phyloP scores from a whole-genome alignment of 1,284 basidiomycete species.

The Cryptococcus hybrid region DNA sequence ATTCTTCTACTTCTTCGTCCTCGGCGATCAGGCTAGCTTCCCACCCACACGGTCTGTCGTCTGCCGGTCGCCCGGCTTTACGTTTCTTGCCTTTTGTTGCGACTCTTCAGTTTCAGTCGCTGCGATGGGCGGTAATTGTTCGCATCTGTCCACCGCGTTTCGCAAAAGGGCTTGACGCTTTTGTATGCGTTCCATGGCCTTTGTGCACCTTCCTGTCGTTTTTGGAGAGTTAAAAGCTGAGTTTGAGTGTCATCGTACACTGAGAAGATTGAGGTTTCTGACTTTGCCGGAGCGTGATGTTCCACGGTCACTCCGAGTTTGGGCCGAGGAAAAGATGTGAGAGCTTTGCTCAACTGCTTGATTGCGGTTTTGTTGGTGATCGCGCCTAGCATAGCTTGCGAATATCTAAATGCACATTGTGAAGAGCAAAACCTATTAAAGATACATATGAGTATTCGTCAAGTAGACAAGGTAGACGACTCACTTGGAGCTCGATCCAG shows the following conservation, averaged over 20 bases:
- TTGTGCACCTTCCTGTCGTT: constrained; percentile 15
- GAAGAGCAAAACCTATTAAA: constrained; percentile 43
- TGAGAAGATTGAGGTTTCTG: background rate
- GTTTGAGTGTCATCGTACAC: background rate
- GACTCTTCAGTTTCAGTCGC: constrained; percentile 2
- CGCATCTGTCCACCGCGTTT: constrained; percentile 22
- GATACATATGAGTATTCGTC: background rate
- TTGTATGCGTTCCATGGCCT: constrained; percentile 19
- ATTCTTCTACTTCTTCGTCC: constrained; percentile 26
- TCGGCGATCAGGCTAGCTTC: constrained; percentile 26
- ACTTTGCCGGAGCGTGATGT: constrained; percentile 11
- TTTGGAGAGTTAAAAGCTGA: constrained; percentile 9
- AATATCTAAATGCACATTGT: constrained; percentile 35
- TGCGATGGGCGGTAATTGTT: constrained; percentile 7
- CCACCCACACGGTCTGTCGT: constrained; percentile 41
- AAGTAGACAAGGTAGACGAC: constrained; percentile 6
- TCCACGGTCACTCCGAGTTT: constrained; percentile 14
- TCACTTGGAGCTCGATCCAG: constrained; percentile 37
- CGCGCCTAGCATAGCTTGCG: constrained; percentile 20
- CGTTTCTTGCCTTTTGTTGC: constrained; percentile 22
- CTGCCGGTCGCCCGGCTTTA: constrained; percentile 15
- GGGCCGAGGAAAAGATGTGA: constrained; percentile 31
- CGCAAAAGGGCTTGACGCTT: constrained; percentile 29
- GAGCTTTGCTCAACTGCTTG: constrained; percentile 19
- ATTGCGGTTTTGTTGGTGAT: constrained; percentile 32